Evolutionary conservation across 2,329 filamentous ascomycete genomes (phyloP), one percentile per base, ranked within the genome.

Genomic region (Alternaria sp.): DNA sequence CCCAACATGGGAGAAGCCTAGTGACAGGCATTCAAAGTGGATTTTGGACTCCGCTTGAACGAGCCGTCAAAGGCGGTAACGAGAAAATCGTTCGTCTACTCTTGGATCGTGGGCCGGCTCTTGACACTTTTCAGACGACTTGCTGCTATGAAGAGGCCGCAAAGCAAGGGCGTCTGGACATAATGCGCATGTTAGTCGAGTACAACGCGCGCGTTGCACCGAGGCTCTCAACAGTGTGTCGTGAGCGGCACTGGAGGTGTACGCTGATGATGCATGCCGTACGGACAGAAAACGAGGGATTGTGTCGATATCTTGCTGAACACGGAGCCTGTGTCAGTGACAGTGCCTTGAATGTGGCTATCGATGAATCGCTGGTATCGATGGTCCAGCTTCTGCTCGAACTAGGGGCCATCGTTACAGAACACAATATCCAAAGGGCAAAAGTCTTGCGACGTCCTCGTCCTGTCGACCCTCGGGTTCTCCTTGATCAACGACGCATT

Each of bases 181-280:
- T 61, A 47, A 48, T 61, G 3, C 52, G 39, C 7, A 61, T 61
- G 30, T 24, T 63, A 30, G 38, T 55, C 6, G 53, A 61, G 22
- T 22, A 54, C 26, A 49, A 48, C 12, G 57, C 48, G 11, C 26
- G 51, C 8, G 54, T 57, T 9, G 56, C 26, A 14, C 20, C 12
- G 18, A 22, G 22, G 47, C 34, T 26, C 14, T 22, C n/a, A 41
- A 41, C 20, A 5, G 32, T 5, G 30, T n/a, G 30, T 48, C 18
- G 18, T 34, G 14, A 11, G 30, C 18, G 4, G 30, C 46, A 48
- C 44, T 34, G 28, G 30, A 59, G 42, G 5, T 30, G 14, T 30
- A 24, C 18, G 14, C 44, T 51, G 16, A 51, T 51, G 47, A 18
- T 16, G 34, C 14, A n/a, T 14, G 34, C 48, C 32, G 22, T 18